phyloP scores from a whole-genome alignment of 805 yeast genomes.

The Saccharomycopsis javanensis region DNA sequence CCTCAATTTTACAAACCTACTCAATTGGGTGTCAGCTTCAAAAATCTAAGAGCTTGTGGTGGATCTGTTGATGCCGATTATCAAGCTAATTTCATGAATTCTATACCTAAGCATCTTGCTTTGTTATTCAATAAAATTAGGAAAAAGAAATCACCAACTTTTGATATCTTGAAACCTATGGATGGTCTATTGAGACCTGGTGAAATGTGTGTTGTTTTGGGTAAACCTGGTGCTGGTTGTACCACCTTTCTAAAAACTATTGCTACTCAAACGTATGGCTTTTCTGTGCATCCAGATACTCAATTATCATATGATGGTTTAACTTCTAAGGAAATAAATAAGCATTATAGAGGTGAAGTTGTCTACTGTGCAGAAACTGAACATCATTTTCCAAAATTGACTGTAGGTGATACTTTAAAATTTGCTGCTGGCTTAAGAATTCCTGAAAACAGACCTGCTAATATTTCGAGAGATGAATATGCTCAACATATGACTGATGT shows the following conservation, averaged over 20 bases:
- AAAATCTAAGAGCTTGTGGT: slow-evolving; percentile 54
- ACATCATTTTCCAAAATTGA: slow-evolving; percentile 56
- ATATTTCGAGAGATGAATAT: slow-evolving; percentile 46
- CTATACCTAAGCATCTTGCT: slow-evolving; percentile 8
- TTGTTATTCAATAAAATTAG: slow-evolving; percentile 26
- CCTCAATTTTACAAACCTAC: slow-evolving; percentile 52
- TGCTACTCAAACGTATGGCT: slow-evolving; percentile 51
- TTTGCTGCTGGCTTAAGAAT: slow-evolving; percentile 56
- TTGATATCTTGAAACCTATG: slow-evolving; percentile 41
- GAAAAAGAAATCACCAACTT: slow-evolving; percentile 26
- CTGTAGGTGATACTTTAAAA: slow-evolving; percentile 55
- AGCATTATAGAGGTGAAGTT: slow-evolving; percentile 57
- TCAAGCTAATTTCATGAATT: slow-evolving; percentile 38
- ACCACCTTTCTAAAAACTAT: slow-evolving; percentile 55
- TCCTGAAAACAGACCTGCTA: slow-evolving; percentile 47
- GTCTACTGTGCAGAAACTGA: slow-evolving; percentile 63
- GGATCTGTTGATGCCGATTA: slow-evolving; percentile 51
- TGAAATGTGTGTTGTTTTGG: slow-evolving; percentile 57
- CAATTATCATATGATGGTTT: slow-evolving; percentile 45
- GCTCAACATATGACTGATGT: slow-evolving; percentile 46
- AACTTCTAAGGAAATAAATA: slow-evolving; percentile 38
- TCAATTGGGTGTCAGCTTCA: slow-evolving; percentile 48
- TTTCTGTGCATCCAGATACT: slow-evolving; percentile 38
- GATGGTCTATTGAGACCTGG: slow-evolving; percentile 55
- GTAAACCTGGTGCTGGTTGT: slow-evolving; percentile 76